phyloP scores from a whole-genome alignment of 345 rosid species.

The Murraya koenigii region DNA sequence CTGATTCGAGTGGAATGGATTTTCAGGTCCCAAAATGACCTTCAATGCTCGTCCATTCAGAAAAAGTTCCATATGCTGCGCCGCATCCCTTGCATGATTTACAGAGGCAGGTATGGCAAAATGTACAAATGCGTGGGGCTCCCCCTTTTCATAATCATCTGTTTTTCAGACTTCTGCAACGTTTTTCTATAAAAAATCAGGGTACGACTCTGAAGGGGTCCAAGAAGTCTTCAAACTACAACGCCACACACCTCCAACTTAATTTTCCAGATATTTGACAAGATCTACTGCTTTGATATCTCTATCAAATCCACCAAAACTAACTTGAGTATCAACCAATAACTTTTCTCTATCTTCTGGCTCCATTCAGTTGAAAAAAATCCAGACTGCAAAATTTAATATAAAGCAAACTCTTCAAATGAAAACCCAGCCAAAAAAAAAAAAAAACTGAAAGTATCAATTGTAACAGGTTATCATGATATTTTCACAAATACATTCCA shows the following conservation, averaged over 20 bases:
- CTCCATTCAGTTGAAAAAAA: constrained; percentile 33
- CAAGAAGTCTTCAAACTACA: constrained; percentile 83
- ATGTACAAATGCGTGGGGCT: constrained; percentile 88
- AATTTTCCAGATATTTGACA: constrained; percentile 46
- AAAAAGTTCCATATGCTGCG: constrained; percentile 42
- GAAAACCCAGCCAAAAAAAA: neutral
- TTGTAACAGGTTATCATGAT: neutral
- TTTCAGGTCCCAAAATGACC: constrained; percentile 72
- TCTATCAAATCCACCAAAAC: constrained; percentile 70
- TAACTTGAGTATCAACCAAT: constrained; percentile 62
- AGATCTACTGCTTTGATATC: constrained; percentile 61
- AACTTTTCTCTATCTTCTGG: constrained; percentile 33
- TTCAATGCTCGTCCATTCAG: constrained; percentile 45
- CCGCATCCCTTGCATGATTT: constrained; percentile 16
- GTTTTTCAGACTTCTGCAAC: constrained; percentile 22
- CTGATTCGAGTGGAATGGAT: constrained; percentile 53
- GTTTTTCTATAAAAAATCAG: constrained; percentile 45
- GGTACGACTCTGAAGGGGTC: constrained; percentile 82
- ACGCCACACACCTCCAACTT: constrained; percentile 63
- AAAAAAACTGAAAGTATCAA: neutral
- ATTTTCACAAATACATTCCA: neutral
- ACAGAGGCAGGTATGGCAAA: constrained; percentile 53
- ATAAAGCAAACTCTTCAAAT: neutral
- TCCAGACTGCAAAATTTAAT: neutral
- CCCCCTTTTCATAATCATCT: constrained; percentile 52